phyloP scores from a whole-genome alignment of 176 grass and related monocot species.

The Avena insularis region DNA sequence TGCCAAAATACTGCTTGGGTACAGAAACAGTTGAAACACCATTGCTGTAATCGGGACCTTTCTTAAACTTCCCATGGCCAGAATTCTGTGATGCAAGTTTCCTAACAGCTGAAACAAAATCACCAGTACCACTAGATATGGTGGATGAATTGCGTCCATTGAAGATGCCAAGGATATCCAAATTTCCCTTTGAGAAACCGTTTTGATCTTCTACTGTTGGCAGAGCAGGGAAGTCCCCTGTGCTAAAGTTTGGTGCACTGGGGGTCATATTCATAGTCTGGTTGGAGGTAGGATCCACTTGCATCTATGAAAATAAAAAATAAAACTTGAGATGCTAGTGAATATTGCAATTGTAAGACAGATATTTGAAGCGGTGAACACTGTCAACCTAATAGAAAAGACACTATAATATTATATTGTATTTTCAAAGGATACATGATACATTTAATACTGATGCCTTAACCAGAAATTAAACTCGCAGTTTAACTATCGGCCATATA shows the following conservation, averaged over 20 bases:
- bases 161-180: constrained; percentile 51
- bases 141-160: constrained; percentile 46
- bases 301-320: constrained; percentile 61
- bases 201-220: constrained; percentile 66
- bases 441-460: constrained; percentile 4
- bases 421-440: background rate
- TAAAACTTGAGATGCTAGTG: background rate
- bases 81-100: constrained; percentile 73
- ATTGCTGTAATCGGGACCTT: constrained; percentile 58
- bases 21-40: constrained; percentile 59
- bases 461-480: background rate
- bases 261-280: constrained; percentile 51
- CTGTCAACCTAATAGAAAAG: background rate
- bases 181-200: constrained; percentile 54
- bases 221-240: constrained; percentile 82
- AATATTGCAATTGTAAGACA: constrained; percentile 4
- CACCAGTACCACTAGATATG: constrained; percentile 58
- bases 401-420: background rate
- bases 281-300: constrained; percentile 75
- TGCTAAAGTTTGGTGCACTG: constrained; percentile 71
- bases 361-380: background rate
- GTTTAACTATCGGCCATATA: background rate
- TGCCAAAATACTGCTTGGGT: constrained; percentile 60
- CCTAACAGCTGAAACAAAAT: constrained; percentile 90
- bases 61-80: constrained; percentile 69